Conservation (phyloP, 352 stramenopile species). For the Phytopythium litorale region DNA sequence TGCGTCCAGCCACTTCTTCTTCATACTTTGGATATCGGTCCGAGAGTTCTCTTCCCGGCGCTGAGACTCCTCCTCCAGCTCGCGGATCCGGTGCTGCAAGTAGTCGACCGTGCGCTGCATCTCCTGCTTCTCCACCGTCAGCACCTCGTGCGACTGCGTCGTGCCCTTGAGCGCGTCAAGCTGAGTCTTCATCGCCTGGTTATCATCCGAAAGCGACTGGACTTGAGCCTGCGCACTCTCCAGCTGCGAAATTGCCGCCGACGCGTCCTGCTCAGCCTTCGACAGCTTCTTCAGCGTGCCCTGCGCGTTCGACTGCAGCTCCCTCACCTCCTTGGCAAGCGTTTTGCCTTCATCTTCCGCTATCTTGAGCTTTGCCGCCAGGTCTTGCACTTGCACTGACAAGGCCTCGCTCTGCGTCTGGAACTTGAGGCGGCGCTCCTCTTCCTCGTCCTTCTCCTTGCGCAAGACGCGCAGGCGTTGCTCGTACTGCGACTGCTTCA, state of each 20-base stretch:
- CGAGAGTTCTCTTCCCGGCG: conserved; percentile 63
- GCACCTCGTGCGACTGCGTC: conserved; percentile 41
- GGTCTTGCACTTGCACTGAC: conserved; percentile 39
- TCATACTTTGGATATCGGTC: conserved; percentile 50
- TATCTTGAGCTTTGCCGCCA: conserved; percentile 37
- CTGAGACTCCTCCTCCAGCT: conserved; percentile 47
- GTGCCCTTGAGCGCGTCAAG: conserved; percentile 34
- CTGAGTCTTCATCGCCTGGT: conserved; percentile 32
- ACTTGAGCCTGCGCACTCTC: conserved; percentile 22
- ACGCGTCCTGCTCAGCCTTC: conserved; percentile 22
- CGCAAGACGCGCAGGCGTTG: conserved; percentile 59
- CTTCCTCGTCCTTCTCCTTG: conserved; percentile 78
- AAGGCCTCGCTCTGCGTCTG: conserved; percentile 53
- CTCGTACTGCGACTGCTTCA: conserved; percentile 77
- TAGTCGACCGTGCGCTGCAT: conserved; percentile 61
- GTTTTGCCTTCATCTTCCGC: conserved; percentile 51
- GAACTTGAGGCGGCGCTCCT: conserved; percentile 48
- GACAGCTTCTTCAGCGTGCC: conserved; percentile 23
- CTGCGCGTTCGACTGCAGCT: conserved; percentile 21
- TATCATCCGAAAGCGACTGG: conserved; percentile 24
- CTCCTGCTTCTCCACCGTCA: conserved; percentile 49
- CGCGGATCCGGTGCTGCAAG: conserved; percentile 47
- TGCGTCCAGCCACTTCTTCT: conserved; percentile 79
- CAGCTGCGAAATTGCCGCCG: conserved; percentile 13
- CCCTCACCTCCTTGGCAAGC: conserved; percentile 30